A percentile compares a stretch with the other conserved stretches of the same genome.
Conservation (phyloP, 1,284 basidiomycete species). For the Marasmius oreades region DNA sequence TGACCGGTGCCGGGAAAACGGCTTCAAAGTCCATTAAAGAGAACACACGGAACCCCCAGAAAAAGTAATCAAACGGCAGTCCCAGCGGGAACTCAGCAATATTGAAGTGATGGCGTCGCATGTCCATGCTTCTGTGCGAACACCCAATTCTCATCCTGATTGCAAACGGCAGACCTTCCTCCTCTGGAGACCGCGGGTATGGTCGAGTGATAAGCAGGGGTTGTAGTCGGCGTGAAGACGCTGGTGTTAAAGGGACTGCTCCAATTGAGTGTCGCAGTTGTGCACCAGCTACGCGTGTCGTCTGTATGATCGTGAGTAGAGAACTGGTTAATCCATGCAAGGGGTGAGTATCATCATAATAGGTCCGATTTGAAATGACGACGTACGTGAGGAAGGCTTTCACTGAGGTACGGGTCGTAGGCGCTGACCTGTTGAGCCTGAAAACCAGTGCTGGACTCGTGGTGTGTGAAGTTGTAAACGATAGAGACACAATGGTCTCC, state of each 20-base stretch:
- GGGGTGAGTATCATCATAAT: background rate
- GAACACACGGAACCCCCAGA: background rate
- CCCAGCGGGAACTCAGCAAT: conserved; percentile 5
- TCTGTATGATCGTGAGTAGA: background rate
- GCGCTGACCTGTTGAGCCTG: background rate
- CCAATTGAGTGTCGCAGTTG: conserved; percentile 5
- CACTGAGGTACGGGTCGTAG: background rate
- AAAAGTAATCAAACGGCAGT: background rate
- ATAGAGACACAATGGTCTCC: conserved; percentile 17
- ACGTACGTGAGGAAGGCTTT: conserved; percentile 1
- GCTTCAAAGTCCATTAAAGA: background rate
- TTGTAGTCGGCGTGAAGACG: background rate
- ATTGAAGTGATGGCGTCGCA: conserved; percentile 4
- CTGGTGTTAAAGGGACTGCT: background rate
- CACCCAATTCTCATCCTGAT: conserved; percentile 5
- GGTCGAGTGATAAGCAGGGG: background rate
- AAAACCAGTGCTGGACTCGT: conserved; percentile 8
- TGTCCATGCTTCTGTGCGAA: conserved; percentile 9
- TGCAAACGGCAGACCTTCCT: conserved; percentile 3
- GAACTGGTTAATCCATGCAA: background rate
- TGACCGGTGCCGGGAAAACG: background rate
- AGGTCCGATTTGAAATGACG: background rate
- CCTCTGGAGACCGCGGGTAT: conserved; percentile 7
- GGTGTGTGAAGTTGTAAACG: conserved; percentile 23
- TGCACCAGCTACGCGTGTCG: conserved; percentile 7